Conservation (phyloP, 2,329 filamentous ascomycete genomes). For the Gaeumannomyces tritici region DNA sequence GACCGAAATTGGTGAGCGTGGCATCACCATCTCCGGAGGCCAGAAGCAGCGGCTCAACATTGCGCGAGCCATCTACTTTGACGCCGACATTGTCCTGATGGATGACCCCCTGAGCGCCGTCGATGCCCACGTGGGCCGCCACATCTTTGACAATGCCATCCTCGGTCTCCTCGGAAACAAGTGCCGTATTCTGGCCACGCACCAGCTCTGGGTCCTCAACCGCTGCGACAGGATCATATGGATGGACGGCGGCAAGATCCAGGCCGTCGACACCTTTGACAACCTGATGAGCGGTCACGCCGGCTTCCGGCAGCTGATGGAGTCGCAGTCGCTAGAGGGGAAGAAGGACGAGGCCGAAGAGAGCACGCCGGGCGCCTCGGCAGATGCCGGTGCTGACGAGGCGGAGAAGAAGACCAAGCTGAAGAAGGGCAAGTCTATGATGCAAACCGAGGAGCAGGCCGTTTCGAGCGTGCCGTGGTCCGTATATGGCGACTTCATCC, state of each 20-base stretch:
- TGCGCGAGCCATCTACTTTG: conserved; percentile 67
- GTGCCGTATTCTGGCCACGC: conserved; percentile 83
- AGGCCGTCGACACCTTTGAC: conserved; percentile 80
- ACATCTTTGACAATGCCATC: conserved; percentile 91
- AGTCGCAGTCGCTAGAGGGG: conserved; percentile 67
- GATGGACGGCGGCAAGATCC: conserved; percentile 79
- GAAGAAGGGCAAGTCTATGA: conserved; percentile 52
- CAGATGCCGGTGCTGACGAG: conserved; percentile 21
- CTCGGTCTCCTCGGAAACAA: conserved; percentile 81
- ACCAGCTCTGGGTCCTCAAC: conserved; percentile 87
- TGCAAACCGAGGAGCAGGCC: conserved; percentile 65
- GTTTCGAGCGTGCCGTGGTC: conserved; percentile 69
- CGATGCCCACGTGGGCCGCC: conserved; percentile 59
- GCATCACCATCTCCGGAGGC: conserved; percentile 90
- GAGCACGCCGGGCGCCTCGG: conserved; percentile 21
- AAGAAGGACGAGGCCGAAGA: conserved; percentile 45
- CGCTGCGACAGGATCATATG: conserved; percentile 88
- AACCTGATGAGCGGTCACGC: conserved; percentile 72
- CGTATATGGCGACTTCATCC: conserved; percentile 70
- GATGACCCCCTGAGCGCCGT: conserved; percentile 62
- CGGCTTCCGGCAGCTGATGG: conserved; percentile 78
- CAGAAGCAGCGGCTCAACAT: conserved; percentile 96
- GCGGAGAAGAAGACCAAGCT: conserved; percentile 30
- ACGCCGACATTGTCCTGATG: conserved; percentile 59
- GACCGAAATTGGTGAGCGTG: conserved; percentile 91